Conservation (phyloP, 176 grass and related monocot genomes). For the Luzula sylvatica region DNA sequence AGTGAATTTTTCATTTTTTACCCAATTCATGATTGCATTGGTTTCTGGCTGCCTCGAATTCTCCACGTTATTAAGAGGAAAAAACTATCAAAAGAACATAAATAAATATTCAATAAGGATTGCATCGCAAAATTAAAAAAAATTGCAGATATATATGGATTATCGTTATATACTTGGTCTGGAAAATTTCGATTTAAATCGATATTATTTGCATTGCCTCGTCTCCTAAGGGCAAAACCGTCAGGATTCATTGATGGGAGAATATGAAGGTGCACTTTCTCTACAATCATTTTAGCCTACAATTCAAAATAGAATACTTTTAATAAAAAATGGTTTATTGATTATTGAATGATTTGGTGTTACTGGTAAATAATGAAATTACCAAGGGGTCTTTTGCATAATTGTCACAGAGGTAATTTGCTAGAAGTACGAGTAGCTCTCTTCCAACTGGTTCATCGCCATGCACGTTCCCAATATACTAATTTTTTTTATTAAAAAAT, state of each 20-base stretch:
- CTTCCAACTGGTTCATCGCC: conserved; percentile 93
- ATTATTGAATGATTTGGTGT: too few relatives aligned
- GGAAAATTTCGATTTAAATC: conserved; percentile 95
- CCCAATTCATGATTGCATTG: conserved; percentile 83
- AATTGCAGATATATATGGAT: not conserved
- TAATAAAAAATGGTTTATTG: too few relatives aligned
- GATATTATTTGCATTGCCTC: conserved; percentile 90
- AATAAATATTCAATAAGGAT: conserved; percentile 14
- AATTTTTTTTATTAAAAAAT: conserved; percentile 14
- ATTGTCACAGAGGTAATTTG: conserved; percentile 85
- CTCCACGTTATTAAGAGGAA: conserved; percentile 50
- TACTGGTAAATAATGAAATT: not conserved
- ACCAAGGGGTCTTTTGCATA: conserved; percentile 74
- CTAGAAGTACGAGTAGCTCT: conserved; percentile 81
- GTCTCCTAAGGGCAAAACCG: conserved; percentile 85
- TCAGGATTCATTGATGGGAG: conserved; percentile 95
- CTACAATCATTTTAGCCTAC: conserved; percentile 77
- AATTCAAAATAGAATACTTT: too few relatives aligned
- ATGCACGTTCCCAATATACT: conserved; percentile 97
- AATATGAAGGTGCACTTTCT: conserved; percentile 83
- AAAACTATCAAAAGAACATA: conserved; percentile 47
- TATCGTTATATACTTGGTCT: conserved; percentile 66
- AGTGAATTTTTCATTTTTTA: conserved; percentile 65
- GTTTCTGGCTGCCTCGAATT: conserved; percentile 83
- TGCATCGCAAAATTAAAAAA: conserved; percentile 2